Evolutionary conservation across 2,329 filamentous ascomycete species (phyloP).

Genomic region (Plectosphaerella cucumerina): DNA sequence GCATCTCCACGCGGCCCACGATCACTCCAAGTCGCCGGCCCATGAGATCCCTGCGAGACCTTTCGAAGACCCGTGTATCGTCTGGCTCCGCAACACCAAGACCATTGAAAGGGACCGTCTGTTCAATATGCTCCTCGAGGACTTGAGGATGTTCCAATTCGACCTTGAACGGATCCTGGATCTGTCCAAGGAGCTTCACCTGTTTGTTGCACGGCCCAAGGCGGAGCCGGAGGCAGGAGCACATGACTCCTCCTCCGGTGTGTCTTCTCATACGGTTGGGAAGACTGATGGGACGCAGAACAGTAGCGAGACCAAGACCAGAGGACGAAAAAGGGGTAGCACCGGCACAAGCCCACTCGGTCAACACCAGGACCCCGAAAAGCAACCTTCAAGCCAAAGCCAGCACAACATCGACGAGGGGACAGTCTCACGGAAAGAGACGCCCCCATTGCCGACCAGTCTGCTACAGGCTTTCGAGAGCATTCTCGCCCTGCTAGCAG

Average conservation of each 20-base stretch:
- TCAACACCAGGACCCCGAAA: too few relatives aligned
- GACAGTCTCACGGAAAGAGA: too few relatives aligned
- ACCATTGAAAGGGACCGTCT: not conserved
- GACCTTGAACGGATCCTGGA: not conserved
- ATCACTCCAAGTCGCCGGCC: not conserved
- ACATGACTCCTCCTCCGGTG: not conserved
- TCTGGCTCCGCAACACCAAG: not conserved
- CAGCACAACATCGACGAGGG: too few relatives aligned
- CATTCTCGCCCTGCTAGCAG: constrained; percentile 8
- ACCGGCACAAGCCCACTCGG: too few relatives aligned
- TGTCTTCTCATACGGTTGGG: too few relatives aligned
- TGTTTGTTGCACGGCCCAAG: constrained; percentile 3
- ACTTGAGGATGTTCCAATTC: not conserved
- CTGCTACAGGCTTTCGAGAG: constrained; percentile 14
- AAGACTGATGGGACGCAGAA: too few relatives aligned
- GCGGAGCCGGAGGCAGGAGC: not conserved
- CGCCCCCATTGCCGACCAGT: constrained; percentile 11
- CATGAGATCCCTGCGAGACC: not conserved
- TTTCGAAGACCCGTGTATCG: constrained; percentile 2
- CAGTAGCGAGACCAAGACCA: too few relatives aligned
- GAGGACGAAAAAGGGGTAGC: too few relatives aligned
- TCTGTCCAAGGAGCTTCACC: constrained; percentile 6
- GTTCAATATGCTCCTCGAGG: not conserved
- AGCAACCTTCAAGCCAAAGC: too few relatives aligned
- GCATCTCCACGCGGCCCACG: not conserved